Percentiles rank a stretch among this genome's conserved stretches.
Conservation (phyloP, 768 basidiomycete species). For the Obba rivulosa region DNA sequence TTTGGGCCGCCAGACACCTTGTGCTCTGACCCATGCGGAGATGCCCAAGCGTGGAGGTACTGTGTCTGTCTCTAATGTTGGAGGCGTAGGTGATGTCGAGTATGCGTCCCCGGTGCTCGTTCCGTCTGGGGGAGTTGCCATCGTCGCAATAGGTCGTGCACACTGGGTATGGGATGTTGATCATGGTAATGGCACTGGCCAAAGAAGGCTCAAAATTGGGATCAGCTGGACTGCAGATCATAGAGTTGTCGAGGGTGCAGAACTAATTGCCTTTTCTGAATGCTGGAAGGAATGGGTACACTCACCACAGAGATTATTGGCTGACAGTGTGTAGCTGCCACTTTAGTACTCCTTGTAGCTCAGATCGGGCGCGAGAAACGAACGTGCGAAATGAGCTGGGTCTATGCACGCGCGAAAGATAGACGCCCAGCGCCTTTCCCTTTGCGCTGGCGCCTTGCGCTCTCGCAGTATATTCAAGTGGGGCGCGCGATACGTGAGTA, state of each 20-base stretch:
- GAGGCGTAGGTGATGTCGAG: constrained; percentile 70
- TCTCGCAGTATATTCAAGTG: too few relatives aligned
- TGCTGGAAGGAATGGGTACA: constrained; percentile 80
- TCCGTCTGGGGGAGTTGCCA: constrained; percentile 79
- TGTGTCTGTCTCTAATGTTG: constrained; percentile 77
- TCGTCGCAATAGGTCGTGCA: constrained; percentile 75
- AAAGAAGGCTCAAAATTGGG: constrained; percentile 52
- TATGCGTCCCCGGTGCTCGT: constrained; percentile 72
- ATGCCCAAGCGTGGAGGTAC: constrained; percentile 78
- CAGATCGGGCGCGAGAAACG: too few relatives aligned
- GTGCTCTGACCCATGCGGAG: constrained; percentile 56
- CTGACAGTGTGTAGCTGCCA: constrained; percentile 27
- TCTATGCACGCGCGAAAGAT: too few relatives aligned
- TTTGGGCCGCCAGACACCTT: constrained; percentile 64
- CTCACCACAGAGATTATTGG: constrained; percentile 64
- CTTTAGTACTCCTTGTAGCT: neutral
- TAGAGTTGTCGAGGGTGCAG: constrained; percentile 83
- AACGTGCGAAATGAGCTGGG: too few relatives aligned
- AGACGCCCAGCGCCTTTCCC: too few relatives aligned
- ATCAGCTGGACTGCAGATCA: constrained; percentile 88
- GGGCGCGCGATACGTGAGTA: too few relatives aligned
- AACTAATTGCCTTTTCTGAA: constrained; percentile 85
- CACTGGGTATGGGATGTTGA: constrained; percentile 75
- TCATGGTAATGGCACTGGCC: constrained; percentile 39
- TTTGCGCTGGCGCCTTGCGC: too few relatives aligned